phyloP scores from a whole-genome alignment of 129 eudicot species.

The Logfia minima region DNA sequence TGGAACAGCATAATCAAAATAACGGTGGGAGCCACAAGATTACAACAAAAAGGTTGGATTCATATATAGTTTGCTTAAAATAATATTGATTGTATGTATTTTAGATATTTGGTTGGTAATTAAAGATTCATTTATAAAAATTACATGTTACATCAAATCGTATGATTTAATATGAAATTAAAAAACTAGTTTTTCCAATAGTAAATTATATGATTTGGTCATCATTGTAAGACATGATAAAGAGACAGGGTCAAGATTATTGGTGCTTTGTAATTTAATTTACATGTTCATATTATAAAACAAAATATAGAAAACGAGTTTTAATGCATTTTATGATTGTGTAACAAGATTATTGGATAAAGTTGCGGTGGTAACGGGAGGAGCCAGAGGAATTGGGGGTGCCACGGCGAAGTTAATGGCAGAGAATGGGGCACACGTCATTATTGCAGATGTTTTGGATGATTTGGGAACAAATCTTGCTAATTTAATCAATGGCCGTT shows the following conservation, averaged over 20 bases:
- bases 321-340: background rate
- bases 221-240: background rate
- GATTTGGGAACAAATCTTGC: constrained; percentile 32
- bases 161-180: background rate
- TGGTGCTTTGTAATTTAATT: too few relatives aligned
- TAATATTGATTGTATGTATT: background rate
- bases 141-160: background rate
- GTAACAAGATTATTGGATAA: constrained; percentile 41
- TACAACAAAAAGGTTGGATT: constrained; percentile 36
- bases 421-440: constrained; percentile 42
- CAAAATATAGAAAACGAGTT: background rate
- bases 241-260: background rate
- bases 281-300: background rate
- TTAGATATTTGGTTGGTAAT: background rate
- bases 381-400: constrained; percentile 47
- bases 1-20: constrained; percentile 30
- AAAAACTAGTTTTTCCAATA: background rate
- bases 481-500: constrained; percentile 30
- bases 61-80: background rate
- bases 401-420: constrained; percentile 43
- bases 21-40: constrained; percentile 20
- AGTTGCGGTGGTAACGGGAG: constrained; percentile 52
- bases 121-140: background rate
- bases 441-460: constrained; percentile 42
- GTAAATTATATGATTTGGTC: background rate